Base-by-base conservation (phyloP, 2,329 filamentous ascomycete species). In the Xylogone sp. region DNA sequence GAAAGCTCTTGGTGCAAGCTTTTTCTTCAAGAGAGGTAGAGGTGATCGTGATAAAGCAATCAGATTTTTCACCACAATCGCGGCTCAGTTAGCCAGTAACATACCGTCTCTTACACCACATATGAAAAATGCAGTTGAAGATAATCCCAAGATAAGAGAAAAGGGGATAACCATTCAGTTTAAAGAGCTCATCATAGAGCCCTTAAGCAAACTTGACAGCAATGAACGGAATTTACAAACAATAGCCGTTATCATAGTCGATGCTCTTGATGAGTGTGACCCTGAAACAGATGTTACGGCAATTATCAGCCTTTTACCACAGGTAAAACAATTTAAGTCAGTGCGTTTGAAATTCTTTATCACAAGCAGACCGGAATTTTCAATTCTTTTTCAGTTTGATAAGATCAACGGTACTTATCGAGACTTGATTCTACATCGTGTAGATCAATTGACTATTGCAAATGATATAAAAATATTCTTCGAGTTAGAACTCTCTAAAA, bases 61-160 rank as follows among this genome's bases (percentile, higher is more conserved):
- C 3, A 65, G 61, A 45, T 63, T 78, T 34, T 66, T 77, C 16
- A 61, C 71, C 0, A 76, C 72, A 0, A 59, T 78, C 27, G 66
- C 69, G 5, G 51, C 52, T 8, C 62, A 74, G 39, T 56, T 76
- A 2, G 56, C 62, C 1, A 31, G 20, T 0, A 56, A 52, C 10
- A 51, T 69, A 12, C 68, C 70, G 16, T 42, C 50, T 2, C 42
- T 74, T 1, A 61, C 56, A 1, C 48, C 21, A 3, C 42, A 58
- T 12, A 51, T 73, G 27, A 57, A 57, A 18, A 43, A 60, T 8
- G 64, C 64, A 7, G 60, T 75, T n/a, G 57, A 69, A 3, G 42
- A 39, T 2, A 60, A 72, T 44, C 62, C 61, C 19, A 42, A 19
- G 6, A 65, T 73, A 21, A 9, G 56, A 16, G 50, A 48, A 4